Evolutionary conservation across 2,329 filamentous ascomycete species (phyloP), one percentile per base, ranked within the genome.

Genomic region (Scorias spongiosa): DNA sequence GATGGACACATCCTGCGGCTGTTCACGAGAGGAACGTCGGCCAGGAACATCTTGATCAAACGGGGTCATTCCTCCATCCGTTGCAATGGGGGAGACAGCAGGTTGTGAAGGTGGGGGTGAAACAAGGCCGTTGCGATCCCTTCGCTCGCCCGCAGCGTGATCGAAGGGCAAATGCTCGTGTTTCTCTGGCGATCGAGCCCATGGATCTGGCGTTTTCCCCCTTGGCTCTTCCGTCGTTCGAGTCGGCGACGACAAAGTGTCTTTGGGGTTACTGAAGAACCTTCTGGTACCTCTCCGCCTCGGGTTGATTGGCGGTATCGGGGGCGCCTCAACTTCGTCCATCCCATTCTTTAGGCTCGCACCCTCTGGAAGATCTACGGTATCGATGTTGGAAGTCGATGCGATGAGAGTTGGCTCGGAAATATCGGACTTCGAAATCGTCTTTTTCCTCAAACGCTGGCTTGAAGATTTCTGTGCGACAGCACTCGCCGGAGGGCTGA

Each of bases 261-360:
- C 32, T 36, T 15, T 36, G 4, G 32, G 32, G 32, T 36, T 36
- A 40, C 58, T 54, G 40, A 63, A 61, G 30, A 62, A 45, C 46
- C 55, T 57, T 32, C 54, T 52, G 17, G 58, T 57, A 15, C 70
- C 70, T 43, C 73, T 67, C 38, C 76, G 67, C 46, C 71, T 70
- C 1, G 75, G 74, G 53, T 78, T 78, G 67, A 77, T 74, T 0
- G 73, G 69, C 26, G 75, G 74, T 6, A 78, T 58, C 1, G 75
- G 72, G 10, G 74, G 72, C 10, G 41, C 41, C 7, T 48, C 26
- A 15, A 58, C 55, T 10, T 54, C 52, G n/a, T 61, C 58, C 50
- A 65, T 66, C 40, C 71, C 72, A 45, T 74, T 76, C 58, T 63
- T 69, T 30, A 75, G 61, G 5, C 68, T 71, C 2, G 72, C 70